phyloP scores from a whole-genome alignment of 306 rosid species.

The Glycine latifolia region DNA sequence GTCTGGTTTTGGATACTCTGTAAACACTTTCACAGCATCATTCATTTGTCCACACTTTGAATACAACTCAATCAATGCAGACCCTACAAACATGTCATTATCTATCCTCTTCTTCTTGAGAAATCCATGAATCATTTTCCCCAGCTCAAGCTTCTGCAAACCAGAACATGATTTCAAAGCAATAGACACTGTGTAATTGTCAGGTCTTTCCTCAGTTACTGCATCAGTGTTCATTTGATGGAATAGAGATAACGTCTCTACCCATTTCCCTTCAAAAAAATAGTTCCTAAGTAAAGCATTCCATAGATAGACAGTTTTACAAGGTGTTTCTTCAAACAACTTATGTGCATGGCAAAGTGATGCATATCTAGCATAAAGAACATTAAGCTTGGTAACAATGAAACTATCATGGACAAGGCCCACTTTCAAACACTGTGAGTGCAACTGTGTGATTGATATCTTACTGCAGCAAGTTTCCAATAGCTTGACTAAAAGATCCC shows the following conservation, averaged over 20 bases:
- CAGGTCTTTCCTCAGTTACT: slow-evolving; percentile 55
- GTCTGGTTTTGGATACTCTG: slow-evolving; percentile 68
- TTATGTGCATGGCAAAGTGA: slow-evolving; percentile 58
- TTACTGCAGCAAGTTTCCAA: slow-evolving; percentile 56
- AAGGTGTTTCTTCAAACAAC: slow-evolving; percentile 69
- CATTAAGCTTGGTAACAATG: slow-evolving; percentile 70
- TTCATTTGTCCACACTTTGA: slow-evolving; percentile 70
- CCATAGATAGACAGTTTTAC: slow-evolving; percentile 62
- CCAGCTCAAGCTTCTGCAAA: slow-evolving; percentile 54
- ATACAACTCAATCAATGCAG: slow-evolving; percentile 71
- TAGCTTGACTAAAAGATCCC: slow-evolving; percentile 53
- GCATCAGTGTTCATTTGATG: slow-evolving; percentile 56
- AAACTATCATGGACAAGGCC: slow-evolving; percentile 67
- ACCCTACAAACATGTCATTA: slow-evolving; percentile 73
- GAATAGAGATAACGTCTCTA: slow-evolving; percentile 58
- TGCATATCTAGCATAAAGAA: slow-evolving; percentile 52
- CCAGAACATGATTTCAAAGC: slow-evolving; percentile 72
- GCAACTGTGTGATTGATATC: slow-evolving; percentile 58
- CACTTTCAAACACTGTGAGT: slow-evolving; percentile 56
- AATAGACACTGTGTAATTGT: slow-evolving; percentile 61
- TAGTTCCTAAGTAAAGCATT: slow-evolving; percentile 73
- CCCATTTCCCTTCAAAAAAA: slow-evolving; percentile 59
- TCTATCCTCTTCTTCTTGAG: slow-evolving; percentile 54
- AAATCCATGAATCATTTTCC: slow-evolving; percentile 70
- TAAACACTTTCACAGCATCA: slow-evolving; percentile 62